A percentile compares a stretch with the other conserved stretches of the same genome.
phyloP scores from a whole-genome alignment of 2,329 filamentous ascomycete species.

The Talaromyces sp. region DNA sequence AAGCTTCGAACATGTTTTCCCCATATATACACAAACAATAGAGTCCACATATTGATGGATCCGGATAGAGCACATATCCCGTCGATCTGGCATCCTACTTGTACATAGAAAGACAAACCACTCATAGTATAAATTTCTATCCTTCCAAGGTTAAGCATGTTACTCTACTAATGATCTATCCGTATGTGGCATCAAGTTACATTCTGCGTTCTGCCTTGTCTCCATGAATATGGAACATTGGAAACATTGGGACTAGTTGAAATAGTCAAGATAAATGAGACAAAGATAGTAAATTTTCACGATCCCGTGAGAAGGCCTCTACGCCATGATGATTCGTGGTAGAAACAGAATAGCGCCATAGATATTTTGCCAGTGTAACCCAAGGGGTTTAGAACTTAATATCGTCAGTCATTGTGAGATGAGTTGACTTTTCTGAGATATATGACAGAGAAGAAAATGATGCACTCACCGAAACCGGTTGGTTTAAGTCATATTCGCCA shows the following conservation, averaged over 20 bases:
- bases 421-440: background rate
- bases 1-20: too few species aligned
- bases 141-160: too few species aligned
- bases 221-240: background rate
- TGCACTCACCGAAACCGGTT: slow-evolving; percentile 10
- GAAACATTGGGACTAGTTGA: too few species aligned
- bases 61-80: too few species aligned
- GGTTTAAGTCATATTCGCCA: slow-evolving; percentile 9
- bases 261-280: background rate
- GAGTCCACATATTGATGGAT: too few species aligned
- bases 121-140: too few species aligned
- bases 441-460: background rate
- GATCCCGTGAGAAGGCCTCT: background rate
- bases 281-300: background rate
- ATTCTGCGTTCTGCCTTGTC: background rate
- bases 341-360: background rate
- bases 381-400: background rate
- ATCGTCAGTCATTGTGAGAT: background rate
- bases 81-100: too few species aligned
- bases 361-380: background rate
- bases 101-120: too few species aligned
- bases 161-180: too few species aligned
- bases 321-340: background rate
- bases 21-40: too few species aligned
- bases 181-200: background rate